A percentile compares a stretch with the other conserved stretches of the same genome.
Conservation (phyloP, 2,329 filamentous ascomycete genomes). For the Fusarium floridanum region DNA sequence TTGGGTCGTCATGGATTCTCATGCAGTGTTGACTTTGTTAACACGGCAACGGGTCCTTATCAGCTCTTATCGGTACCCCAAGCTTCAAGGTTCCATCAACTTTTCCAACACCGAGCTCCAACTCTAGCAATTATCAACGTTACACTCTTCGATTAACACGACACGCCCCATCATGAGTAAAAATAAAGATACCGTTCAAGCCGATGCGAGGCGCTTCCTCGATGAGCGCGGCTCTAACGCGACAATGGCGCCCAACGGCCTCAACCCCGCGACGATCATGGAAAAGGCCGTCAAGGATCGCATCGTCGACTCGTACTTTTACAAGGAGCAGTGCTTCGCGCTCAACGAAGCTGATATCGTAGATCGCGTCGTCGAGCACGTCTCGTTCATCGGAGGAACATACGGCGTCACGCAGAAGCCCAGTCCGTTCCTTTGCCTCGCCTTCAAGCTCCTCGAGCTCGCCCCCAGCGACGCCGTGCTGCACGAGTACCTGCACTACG, state of each 20-base stretch:
- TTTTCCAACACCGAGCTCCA: slow-evolving; percentile 39
- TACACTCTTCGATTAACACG: slow-evolving; percentile 4
- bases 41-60: slow-evolving; percentile 61
- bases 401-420: slow-evolving; percentile 88
- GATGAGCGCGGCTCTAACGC: slow-evolving; percentile 89
- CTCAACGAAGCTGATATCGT: slow-evolving; percentile 87
- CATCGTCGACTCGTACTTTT: slow-evolving; percentile 96
- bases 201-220: slow-evolving; percentile 85
- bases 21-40: slow-evolving; percentile 50
- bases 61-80: slow-evolving; percentile 31
- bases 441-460: slow-evolving; percentile 94
- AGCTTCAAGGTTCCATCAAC: slow-evolving; percentile 27
- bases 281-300: slow-evolving; percentile 96
- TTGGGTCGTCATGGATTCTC: slow-evolving; percentile 32
- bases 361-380: slow-evolving; percentile 86
- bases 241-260: slow-evolving; percentile 82
- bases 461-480: slow-evolving; percentile 84
- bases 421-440: slow-evolving; percentile 91
- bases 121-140: slow-evolving; percentile 15
- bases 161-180: slow-evolving; percentile 48
- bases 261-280: slow-evolving; percentile 95
- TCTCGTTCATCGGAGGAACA: slow-evolving; percentile 88
- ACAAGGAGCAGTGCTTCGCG: slow-evolving; percentile 98
- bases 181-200: slow-evolving; percentile 71
- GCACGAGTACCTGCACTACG: slow-evolving; percentile 81